Evolutionary conservation across 208 protist species (phyloP).

Genomic region (Strigomonas oncopelti): DNA sequence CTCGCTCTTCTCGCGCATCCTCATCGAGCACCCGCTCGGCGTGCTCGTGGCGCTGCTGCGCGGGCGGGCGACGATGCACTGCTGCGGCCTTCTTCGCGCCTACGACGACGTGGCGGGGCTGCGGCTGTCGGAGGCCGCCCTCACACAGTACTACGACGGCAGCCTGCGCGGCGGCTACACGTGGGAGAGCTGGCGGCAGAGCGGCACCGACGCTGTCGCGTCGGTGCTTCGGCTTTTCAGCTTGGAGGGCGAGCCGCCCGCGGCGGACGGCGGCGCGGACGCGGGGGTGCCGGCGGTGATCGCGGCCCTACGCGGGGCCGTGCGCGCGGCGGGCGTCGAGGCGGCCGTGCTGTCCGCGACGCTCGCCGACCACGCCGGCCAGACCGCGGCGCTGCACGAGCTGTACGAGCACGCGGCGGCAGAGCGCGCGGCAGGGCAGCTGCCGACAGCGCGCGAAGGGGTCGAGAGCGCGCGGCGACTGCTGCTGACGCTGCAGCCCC

Average conservation of each 20-base stretch:
- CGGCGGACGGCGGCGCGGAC: not conserved
- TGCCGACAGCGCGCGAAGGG: not conserved
- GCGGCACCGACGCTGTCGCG: not conserved
- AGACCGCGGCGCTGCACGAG: constrained; percentile 34
- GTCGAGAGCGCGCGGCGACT: constrained; percentile 59
- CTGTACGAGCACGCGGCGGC: constrained; percentile 26
- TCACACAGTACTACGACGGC: not conserved
- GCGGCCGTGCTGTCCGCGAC: constrained; percentile 26
- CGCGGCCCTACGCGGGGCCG: constrained; percentile 34
- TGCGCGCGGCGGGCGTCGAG: constrained; percentile 42
- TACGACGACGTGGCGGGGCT: constrained; percentile 35
- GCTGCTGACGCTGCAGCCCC: constrained; percentile 34
- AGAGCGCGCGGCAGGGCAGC: not conserved
- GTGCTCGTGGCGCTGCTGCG: constrained; percentile 68
- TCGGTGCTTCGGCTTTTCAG: constrained; percentile 7
- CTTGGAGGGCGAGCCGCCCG: not conserved
- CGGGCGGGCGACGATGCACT: constrained; percentile 65
- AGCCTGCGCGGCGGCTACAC: not conserved
- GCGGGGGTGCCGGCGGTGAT: constrained; percentile 36
- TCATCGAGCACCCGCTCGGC: constrained; percentile 68
- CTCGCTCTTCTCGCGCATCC: constrained; percentile 50
- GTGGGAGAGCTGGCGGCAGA: not conserved
- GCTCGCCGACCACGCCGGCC: constrained; percentile 33
- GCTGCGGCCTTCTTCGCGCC: constrained; percentile 38
- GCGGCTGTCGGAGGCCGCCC: not conserved